phyloP scores from a whole-genome alignment of 805 yeast species.

The Kuraishia piskuri region DNA sequence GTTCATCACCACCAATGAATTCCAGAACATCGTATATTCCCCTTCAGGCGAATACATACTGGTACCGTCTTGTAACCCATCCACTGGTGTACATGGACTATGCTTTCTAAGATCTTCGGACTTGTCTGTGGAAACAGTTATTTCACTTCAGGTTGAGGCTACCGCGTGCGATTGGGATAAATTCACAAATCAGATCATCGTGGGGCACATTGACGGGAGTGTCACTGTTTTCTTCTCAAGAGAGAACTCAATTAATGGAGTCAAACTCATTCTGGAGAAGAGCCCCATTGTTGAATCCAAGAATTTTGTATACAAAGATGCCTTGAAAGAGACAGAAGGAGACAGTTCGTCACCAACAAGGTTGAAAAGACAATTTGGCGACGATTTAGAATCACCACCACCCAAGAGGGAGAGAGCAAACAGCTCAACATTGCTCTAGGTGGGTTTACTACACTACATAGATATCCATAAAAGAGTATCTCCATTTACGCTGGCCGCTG shows the following conservation, averaged over 20 bases:
- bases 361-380: too few species aligned
- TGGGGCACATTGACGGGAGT: slow-evolving; percentile 11
- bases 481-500: too few species aligned
- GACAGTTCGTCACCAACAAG: not conserved
- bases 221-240: slow-evolving; percentile 12
- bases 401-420: too few species aligned
- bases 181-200: slow-evolving; percentile 14
- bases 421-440: too few species aligned
- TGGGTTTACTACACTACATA: too few species aligned
- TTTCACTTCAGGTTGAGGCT: slow-evolving; percentile 3
- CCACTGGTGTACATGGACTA: slow-evolving; percentile 1
- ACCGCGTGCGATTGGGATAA: slow-evolving; percentile 15
- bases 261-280: slow-evolving; percentile 8
- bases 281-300: not conserved
- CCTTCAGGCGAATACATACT: slow-evolving; percentile 4
- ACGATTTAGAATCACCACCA: too few species aligned
- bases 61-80: slow-evolving; percentile 1
- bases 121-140: slow-evolving; percentile 8
- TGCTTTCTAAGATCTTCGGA: slow-evolving; percentile 9
- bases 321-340: not conserved
- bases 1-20: slow-evolving; percentile 4
- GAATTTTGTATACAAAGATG: not conserved
- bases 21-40: slow-evolving; percentile 6
- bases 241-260: slow-evolving; percentile 12
- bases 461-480: too few species aligned